phyloP scores from a whole-genome alignment of 495 filamentous ascomycete species.

The Xylaria bambusicola region DNA sequence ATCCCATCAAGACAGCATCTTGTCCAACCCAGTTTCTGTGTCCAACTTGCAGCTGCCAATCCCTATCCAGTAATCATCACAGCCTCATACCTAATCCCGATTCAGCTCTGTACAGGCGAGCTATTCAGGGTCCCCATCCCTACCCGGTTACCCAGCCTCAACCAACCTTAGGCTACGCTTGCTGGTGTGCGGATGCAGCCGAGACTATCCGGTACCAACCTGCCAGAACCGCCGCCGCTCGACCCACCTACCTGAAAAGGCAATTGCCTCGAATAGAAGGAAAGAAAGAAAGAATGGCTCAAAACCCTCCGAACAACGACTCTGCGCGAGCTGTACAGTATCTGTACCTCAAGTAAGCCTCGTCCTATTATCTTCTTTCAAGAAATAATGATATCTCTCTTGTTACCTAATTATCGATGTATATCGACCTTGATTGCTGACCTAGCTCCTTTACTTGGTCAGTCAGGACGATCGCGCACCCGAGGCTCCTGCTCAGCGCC shows the following conservation, averaged over 20 bases:
- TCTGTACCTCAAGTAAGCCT: constrained; percentile 30
- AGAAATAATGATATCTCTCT: too few relatives aligned
- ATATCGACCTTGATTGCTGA: too few relatives aligned
- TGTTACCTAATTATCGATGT: too few relatives aligned
- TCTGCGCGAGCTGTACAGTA: constrained; percentile 31
- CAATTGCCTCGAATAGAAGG: constrained; percentile 14
- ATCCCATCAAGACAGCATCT: neutral
- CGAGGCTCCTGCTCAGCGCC: constrained; percentile 17
- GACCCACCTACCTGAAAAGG: constrained; percentile 23
- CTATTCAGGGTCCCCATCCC: neutral
- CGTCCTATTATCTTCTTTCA: too few relatives aligned
- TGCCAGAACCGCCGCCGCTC: neutral
- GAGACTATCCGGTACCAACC: constrained; percentile 2
- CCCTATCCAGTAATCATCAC: neutral
- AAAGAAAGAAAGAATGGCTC: constrained; percentile 26
- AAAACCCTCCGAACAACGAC: constrained; percentile 23
- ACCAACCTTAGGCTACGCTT: neutral
- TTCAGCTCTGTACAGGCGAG: neutral
- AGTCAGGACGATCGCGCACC: constrained; percentile 22
- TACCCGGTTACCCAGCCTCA: neutral
- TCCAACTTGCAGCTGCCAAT: neutral
- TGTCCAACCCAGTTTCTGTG: neutral
- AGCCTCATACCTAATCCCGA: neutral
- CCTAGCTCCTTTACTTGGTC: constrained; percentile 7
- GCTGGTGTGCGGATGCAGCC: constrained; percentile 13